These are phyloP conservation scores for Ustilago hordei DNA, from an alignment of 1,284 basidiomycete genomes.

Conservation along the genomic window DNA sequence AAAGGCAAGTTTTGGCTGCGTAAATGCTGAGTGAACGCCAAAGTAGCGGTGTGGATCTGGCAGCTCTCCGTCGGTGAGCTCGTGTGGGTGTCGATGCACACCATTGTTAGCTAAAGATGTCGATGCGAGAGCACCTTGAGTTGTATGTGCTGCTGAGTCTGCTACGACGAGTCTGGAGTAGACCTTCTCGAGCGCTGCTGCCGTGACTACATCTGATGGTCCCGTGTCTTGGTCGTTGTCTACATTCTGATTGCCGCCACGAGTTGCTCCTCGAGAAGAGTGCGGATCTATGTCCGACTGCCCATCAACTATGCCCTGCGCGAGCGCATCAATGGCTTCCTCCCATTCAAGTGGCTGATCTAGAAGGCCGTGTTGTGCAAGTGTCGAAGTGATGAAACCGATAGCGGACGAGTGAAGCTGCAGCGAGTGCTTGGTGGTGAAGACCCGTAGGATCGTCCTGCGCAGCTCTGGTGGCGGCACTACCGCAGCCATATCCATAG, in stretches of 20 bases:
- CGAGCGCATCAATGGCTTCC: constrained; percentile 68
- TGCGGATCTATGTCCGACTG: constrained; percentile 30
- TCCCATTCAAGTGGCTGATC: constrained; percentile 53
- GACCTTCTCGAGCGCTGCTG: constrained; percentile 56
- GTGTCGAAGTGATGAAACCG: constrained; percentile 60
- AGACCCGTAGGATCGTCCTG: constrained; percentile 59
- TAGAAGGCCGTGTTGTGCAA: constrained; percentile 61
- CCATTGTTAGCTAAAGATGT: constrained; percentile 4
- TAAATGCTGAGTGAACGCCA: constrained; percentile 87
- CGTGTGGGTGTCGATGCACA: constrained; percentile 31
- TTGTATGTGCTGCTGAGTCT: constrained; percentile 49
- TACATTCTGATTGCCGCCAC: background rate
- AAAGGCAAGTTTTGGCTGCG: constrained; percentile 93
- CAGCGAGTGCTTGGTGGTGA: constrained; percentile 64
- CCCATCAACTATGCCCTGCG: constrained; percentile 60
- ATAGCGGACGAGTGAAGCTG: constrained; percentile 67
- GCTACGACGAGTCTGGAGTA: constrained; percentile 64
- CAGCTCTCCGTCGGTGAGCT: constrained; percentile 72
- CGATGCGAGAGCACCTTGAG: background rate
- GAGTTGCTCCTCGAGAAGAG: constrained; percentile 3
- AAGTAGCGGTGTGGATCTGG: constrained; percentile 88
- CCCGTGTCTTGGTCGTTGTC: background rate
- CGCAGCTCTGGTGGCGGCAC: constrained; percentile 58
- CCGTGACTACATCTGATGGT: constrained; percentile 56
- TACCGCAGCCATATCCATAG: background rate